Evolutionary conservation across 2,329 filamentous ascomycete species (phyloP).

Genomic region (Colletotrichum caudatum): DNA sequence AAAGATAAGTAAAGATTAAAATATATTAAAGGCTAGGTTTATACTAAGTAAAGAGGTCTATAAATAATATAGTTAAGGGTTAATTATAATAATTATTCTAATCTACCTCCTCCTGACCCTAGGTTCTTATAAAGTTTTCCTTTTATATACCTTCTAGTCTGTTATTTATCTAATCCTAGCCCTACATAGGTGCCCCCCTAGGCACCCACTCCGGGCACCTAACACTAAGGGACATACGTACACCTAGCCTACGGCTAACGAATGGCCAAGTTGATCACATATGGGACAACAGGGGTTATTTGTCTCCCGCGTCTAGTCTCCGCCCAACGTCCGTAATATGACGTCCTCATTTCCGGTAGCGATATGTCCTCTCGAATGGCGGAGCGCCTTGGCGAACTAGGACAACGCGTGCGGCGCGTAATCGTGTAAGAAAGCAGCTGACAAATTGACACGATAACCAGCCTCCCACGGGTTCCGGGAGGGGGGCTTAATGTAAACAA

Average conservation of each 20-base stretch:
- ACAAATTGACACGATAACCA: background rate
- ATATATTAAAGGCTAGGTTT: too few species aligned
- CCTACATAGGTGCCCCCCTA: too few species aligned
- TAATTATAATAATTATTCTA: too few species aligned
- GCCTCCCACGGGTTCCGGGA: too few species aligned
- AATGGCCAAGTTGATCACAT: background rate
- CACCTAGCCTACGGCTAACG: background rate
- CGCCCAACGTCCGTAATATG: background rate
- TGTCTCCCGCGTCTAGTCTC: background rate
- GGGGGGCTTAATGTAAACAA: background rate
- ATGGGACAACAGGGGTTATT: background rate
- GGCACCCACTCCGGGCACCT: too few species aligned
- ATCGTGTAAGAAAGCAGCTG: background rate
- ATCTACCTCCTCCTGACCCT: too few species aligned
- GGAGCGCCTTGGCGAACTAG: background rate
- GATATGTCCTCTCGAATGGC: background rate
- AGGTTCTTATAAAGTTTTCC: too few species aligned
- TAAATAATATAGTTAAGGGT: too few species aligned
- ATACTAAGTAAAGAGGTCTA: too few species aligned
- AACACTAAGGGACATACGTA: background rate
- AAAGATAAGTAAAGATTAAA: too few species aligned
- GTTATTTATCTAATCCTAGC: too few species aligned
- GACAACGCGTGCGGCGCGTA: background rate
- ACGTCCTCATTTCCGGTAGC: background rate
- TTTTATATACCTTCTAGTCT: too few species aligned